Base-by-base conservation (phyloP, 139 green algal species). In the Chlorella sp. region DNA sequence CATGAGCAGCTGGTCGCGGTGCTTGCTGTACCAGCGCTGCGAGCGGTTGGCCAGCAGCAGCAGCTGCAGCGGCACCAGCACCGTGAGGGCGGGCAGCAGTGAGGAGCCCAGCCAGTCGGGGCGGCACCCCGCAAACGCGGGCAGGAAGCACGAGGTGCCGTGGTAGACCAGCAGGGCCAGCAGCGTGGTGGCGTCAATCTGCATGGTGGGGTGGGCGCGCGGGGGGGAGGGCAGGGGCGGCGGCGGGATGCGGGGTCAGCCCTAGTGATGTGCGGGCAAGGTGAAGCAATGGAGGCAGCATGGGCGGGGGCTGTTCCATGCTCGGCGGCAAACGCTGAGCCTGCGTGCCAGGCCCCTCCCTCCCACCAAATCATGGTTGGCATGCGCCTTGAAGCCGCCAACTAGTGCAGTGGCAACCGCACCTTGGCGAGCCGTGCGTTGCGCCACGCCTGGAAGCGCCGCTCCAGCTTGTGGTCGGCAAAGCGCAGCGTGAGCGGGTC, bases 1-100 rank as follows among this genome's bases (percentile, higher is more conserved):
- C 32, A 73, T 73, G 8, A 83, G 56, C 56, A 83, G 58, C 77
- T 73, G 60, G 58, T 83, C 77, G 40, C 77, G 56, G 77, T 83
- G 77, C 30, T 26, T 41, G 40, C 58, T 74, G 77, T 83, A 83
- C 77, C 77, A 83, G 28, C 60, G 77, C 51, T 73, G 56, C 1
- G 58, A 83, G 38, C 40, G 77, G 58, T 44, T 56, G 58, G 34
- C 32, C 62, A 76, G 32, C 43, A 76, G 43, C 62, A 84, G 79
- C 32, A 65, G 51, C 51, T 26, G 34, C 60, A 76, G 64, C 43
- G 78, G 62, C 20, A 48, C 64, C n/a, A 84, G 79, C 79, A 84
- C 79, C 32, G 64, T 76, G 32, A 76, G 43, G 32, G 79, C 43
- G 17, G 79, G 62, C 0, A 73, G 62, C 64, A 76, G n/a, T 24